Evolutionary conservation across 768 basidiomycete species (phyloP), one percentile per base, ranked within the genome.

Genomic region (Termitomyces sp.): DNA sequence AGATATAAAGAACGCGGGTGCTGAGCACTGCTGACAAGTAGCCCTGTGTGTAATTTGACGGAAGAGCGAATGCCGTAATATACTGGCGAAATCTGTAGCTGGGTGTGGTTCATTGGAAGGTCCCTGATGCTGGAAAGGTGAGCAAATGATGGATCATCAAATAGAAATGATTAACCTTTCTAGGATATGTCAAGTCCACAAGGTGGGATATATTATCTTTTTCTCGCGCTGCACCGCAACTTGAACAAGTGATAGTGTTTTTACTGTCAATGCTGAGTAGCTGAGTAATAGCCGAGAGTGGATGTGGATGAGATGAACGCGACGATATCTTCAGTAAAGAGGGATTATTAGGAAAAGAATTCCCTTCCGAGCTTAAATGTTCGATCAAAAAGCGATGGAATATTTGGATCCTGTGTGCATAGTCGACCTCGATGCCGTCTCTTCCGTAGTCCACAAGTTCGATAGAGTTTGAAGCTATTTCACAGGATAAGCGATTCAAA

Each of bases 341-440:
- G 2, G 83, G 85, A 60, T 88, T 90, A 43, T 79, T 69, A 22
- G 82, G 81, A 62, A 78, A 83, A 22, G 69, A 67, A 58, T 84
- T 88, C 4, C 86, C 87, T 70, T 94, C 92, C 3, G 79, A 77
- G 55, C 80, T 83, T 60, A 98, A 77, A 50, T 87, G 87, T 58
- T 98, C 94, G 50, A 98, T 71, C 38, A 97, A 77, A 74, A 97
- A 98, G 21, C 96, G 85, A 67, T 98, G 93, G 76, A 98, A 98
- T 15, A 83, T 82, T 70, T 98, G 97, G 41, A 98, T 98, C 74
- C 92, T 87, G 49, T 88, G 84, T 0, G 84, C 86, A 61, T 98
- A 93, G 61, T 90, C 85, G 40, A 85, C 78, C 60, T 83, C 83
- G n/a, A 75, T 74, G 10, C 77, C 74, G 60, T 94, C 90, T 45